phyloP scores from a whole-genome alignment of 768 basidiomycete genomes.

The Termitomyces bulborhizus region DNA sequence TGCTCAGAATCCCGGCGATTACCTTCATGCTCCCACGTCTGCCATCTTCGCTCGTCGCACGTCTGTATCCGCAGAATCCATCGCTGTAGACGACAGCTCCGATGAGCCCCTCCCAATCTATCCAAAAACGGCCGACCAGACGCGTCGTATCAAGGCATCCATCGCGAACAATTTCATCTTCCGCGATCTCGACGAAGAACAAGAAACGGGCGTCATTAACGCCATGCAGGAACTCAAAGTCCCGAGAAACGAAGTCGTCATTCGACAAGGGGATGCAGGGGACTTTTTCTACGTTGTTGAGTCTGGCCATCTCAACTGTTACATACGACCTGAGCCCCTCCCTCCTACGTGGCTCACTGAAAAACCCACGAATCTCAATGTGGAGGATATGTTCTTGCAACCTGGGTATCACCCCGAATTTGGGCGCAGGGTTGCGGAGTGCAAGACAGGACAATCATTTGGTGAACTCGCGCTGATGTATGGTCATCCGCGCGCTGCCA shows the following conservation, averaged over 20 bases:
- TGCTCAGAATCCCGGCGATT: conserved; percentile 51
- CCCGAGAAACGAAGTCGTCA: conserved; percentile 76
- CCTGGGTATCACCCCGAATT: conserved; percentile 63
- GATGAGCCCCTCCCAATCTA: conserved; percentile 70
- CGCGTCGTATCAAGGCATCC: conserved; percentile 80
- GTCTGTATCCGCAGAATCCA: conserved; percentile 94
- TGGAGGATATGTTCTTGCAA: conserved; percentile 52
- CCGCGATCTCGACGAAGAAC: conserved; percentile 94
- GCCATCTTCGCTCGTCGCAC: conserved; percentile 86
- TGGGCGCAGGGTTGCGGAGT: conserved; percentile 81
- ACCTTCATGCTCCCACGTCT: conserved; percentile 65
- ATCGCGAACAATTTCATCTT: conserved; percentile 91
- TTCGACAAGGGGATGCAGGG: conserved; percentile 94
- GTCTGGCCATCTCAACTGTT: conserved; percentile 79
- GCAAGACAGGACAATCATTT: conserved; percentile 80
- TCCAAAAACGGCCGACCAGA: conserved; percentile 77
- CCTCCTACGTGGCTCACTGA: conserved; percentile 54
- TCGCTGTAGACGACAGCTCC: conserved; percentile 67
- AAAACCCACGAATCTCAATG: conserved; percentile 28
- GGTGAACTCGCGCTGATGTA: conserved; percentile 99
- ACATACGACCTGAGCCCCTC: conserved; percentile 61
- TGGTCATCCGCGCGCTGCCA: conserved; percentile 92
- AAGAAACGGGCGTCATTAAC: conserved; percentile 85
- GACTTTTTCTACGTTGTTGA: conserved; percentile 99
- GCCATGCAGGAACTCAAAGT: conserved; percentile 91